Evolutionary conservation across 306 rosid genomes (phyloP), one percentile per base, ranked within the genome.

Genomic region (Betula pendula): DNA sequence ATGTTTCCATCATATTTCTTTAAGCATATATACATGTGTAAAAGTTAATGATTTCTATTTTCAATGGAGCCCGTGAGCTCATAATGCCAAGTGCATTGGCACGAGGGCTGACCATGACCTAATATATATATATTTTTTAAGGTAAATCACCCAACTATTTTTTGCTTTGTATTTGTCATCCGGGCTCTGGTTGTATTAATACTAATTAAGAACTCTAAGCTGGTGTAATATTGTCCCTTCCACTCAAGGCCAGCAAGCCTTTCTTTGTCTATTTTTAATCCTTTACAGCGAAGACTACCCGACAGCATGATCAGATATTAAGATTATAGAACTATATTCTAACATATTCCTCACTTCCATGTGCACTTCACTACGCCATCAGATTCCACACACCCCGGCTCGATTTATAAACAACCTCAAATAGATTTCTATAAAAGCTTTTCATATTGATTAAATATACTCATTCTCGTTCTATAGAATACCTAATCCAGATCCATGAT

Each of bases 321-420:
- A 85, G 50, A 59, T 81, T 84, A 78, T 38, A 76, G 58, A 78
- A 29, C 17, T 20, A 55, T 29, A n/a, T 48, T 71, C 33, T 77
- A 51, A 72, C 49, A 78, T 86, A 76, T 84, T 82, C 85, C 78
- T 85, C 79, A n/a, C 63, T 66, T 78, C 78, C 95, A 93, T 89
- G 92, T 93, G 93, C 93, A 29, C 84, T 79, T 85, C 92, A 87
- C 88, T 80, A 48, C 85, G 75, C 48, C 83, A 75, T 74, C 79
- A 81, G 85, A 90, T 87, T 90, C 88, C 83, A 82, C 80, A 77
- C 8, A 33, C 82, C 69, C 72, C 82, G 69, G 69, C 71, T 82
- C 78, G 72, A 67, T 80, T 75, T 71, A 70, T 87, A 74, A 82
- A 82, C 79, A 83, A 87, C n/a, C 58, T 65, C 50, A 63, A 71